Conservation (phyloP, 2,329 filamentous ascomycete genomes). For the Ceratocystis cacaofunesta region DNA sequence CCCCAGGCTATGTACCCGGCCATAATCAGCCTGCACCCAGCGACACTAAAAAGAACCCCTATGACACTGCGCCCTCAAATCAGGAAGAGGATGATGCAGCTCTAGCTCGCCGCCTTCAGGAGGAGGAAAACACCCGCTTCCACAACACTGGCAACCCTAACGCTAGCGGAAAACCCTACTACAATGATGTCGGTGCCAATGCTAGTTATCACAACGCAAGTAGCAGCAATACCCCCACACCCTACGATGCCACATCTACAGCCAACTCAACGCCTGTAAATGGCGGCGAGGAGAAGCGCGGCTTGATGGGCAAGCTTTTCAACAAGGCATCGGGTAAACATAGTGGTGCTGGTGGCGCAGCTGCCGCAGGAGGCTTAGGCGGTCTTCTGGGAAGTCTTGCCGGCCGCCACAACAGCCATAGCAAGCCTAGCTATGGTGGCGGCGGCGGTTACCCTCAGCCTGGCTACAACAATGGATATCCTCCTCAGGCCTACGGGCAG, state of each 20-base stretch:
- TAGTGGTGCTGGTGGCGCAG: constrained; percentile 21
- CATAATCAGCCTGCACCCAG: constrained; percentile 22
- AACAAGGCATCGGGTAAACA: constrained; percentile 31
- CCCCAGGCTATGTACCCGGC: constrained; percentile 48
- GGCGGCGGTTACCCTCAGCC: constrained; percentile 24
- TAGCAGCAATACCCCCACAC: constrained; percentile 16
- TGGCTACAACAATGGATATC: constrained; percentile 19
- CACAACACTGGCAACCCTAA: constrained; percentile 26
- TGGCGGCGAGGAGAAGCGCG: constrained; percentile 27
- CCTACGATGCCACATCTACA: neutral
- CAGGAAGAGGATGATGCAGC: constrained; percentile 57
- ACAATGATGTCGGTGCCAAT: constrained; percentile 1
- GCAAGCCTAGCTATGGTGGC: constrained; percentile 18
- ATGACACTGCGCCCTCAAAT: constrained; percentile 28
- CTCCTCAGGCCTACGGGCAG: constrained; percentile 24
- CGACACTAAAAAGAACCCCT: constrained; percentile 59
- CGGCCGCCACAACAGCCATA: constrained; percentile 7
- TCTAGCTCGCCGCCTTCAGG: constrained; percentile 63
- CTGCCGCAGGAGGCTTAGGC: constrained; percentile 19
- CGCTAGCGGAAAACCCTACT: constrained; percentile 14
- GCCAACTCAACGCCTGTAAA: constrained; percentile 13
- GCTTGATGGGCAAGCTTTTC: constrained; percentile 39
- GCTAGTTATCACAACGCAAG: constrained; percentile 11
- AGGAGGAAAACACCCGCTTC: constrained; percentile 55
- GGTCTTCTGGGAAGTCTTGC: constrained; percentile 8